Evolutionary conservation across 768 basidiomycete species (phyloP), one percentile per base, ranked within the genome.

Genomic region (Trametopsis cervina): DNA sequence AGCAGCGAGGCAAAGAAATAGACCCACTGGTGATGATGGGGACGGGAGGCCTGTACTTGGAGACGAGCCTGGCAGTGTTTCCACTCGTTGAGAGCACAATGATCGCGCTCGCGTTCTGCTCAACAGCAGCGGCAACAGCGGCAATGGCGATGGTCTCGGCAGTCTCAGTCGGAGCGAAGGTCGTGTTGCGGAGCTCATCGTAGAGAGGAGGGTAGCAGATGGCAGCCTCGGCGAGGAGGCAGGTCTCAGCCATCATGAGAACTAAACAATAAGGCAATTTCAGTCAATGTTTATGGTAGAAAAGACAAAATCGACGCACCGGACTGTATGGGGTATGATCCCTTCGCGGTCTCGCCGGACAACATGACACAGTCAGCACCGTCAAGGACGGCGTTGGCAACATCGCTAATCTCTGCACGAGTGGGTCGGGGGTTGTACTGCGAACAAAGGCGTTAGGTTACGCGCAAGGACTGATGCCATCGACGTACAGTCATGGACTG

Each of bases 291-390:
- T 26, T 21, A n/a, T n/a, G n/a, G n/a, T 3, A 40, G 50, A n/a
- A 38, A 49, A 1, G 29, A 29, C n/a, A 10, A 11, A 35, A 22
- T 21, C 25, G 13, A 66, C 81, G 24, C 61, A 86, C 91, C 92
- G 44, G 96, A 94, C 67, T 95, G 83, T 63, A 97, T 80, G 45
- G 96, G 96, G 69, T 99, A 99, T 54, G 78, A 72, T 53, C 96
- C 96, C 75, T 98, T 99, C 51, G 96, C 96, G 48, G 96, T 99
- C 73, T 99, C 96, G 51, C 96, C 96, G 18, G 95, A 97, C 66
- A 99, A 73, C 96, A 99, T 99, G 66, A 99, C 96, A 68, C 96
- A 98, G 73, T 99, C 96, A 37, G 96, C 83, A 50, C 96, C 96
- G 64, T 99, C 96, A 42, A 99, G 83, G 49, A 99, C 94, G 55